These are phyloP conservation scores for Chloranthus sessilifolius DNA, from an alignment of 164 flowering plant genomes.

Conservation along the genomic window DNA sequence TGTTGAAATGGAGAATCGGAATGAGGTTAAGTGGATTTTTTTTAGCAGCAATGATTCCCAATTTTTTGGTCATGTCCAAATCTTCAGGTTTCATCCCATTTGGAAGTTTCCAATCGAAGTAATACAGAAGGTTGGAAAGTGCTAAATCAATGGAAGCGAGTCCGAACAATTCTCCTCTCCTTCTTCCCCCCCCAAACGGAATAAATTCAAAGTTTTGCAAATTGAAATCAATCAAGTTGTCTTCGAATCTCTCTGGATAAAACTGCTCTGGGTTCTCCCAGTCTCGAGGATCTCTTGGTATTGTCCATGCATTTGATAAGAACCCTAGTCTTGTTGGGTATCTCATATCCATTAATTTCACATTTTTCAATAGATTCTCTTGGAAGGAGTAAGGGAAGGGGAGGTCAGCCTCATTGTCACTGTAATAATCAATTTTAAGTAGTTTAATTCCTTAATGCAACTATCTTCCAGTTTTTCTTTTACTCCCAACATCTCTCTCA, in stretches of 20 bases:
- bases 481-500: not conserved
- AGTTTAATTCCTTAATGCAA: not conserved
- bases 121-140: constrained; percentile 4
- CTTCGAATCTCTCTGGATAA: constrained; percentile 3
- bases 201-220: constrained; percentile 1
- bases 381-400: not conserved
- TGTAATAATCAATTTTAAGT: not conserved
- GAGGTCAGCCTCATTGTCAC: constrained; percentile 7
- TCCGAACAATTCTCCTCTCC: not conserved
- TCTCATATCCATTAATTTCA: not conserved
- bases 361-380: not conserved
- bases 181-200: constrained; percentile 8
- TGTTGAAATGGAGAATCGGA: too few species aligned
- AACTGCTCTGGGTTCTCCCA: constrained; percentile 7
- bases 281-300: not conserved
- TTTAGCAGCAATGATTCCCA: too few species aligned
- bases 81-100: not conserved
- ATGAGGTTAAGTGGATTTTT: too few species aligned
- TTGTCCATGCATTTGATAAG: constrained; percentile 1
- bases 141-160: not conserved
- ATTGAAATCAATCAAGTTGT: not conserved
- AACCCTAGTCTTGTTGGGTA: constrained; percentile 1
- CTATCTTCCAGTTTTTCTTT: not conserved
- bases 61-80: not conserved
- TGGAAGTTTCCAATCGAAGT: constrained; percentile 8